Evolutionary conservation across 495 filamentous ascomycete genomes (phyloP).

Genomic region (Neurospora discreta): DNA sequence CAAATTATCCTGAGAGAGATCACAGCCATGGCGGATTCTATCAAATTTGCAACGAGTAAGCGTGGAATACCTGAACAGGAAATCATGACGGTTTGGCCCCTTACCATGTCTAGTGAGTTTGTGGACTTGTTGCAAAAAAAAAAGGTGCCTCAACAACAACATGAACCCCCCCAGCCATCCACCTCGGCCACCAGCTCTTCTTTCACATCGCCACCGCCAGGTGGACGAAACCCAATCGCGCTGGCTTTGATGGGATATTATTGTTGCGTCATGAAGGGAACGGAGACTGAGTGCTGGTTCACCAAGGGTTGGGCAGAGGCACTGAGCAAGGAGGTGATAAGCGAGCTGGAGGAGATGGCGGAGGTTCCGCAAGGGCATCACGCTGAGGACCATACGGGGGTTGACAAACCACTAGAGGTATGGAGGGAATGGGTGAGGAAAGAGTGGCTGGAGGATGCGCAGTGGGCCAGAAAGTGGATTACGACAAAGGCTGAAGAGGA

Average conservation of each 20-base stretch:
- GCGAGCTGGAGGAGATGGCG: neutral
- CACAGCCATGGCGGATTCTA: neutral
- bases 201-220: neutral
- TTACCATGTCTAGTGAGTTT: conserved; percentile 9
- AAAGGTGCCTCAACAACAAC: neutral
- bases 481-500: neutral
- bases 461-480: neutral
- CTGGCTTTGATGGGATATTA: conserved; percentile 17
- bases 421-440: neutral
- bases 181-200: neutral
- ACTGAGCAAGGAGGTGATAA: conserved; percentile 9
- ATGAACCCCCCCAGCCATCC: neutral
- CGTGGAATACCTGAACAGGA: conserved; percentile 11
- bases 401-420: neutral
- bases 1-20: conserved; percentile 7
- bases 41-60: neutral
- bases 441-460: neutral
- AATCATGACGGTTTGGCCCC: conserved; percentile 16
- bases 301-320: conserved; percentile 14
- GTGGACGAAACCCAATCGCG: conserved; percentile 11
- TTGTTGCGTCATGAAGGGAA: conserved; percentile 15
- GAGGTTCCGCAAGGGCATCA: neutral
- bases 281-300: conserved; percentile 16
- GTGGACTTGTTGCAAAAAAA: conserved; percentile 5
- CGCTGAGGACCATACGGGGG: neutral